Evolutionary conservation across 164 flowering plant species (phyloP).

Genomic region (Sextonia rubra): DNA sequence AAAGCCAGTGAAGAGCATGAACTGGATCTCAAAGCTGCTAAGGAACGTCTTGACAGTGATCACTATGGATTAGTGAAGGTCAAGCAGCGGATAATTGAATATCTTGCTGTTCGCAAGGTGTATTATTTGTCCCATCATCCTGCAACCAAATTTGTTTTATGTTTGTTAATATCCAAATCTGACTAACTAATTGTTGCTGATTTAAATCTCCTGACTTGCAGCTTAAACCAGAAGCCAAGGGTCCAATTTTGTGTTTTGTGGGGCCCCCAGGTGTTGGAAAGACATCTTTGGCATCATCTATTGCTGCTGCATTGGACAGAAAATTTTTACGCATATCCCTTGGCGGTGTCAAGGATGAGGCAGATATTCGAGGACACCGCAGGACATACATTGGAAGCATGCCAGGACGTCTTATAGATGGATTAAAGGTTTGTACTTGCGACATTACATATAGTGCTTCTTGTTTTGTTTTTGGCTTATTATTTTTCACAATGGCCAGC

Average conservation of each 20-base stretch:
- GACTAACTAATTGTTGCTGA: constrained; percentile 1
- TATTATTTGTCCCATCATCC: background rate
- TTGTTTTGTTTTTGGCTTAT: no score
- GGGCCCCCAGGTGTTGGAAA: constrained; percentile 99
- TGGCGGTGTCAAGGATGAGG: constrained; percentile 99
- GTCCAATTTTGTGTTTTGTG: constrained; percentile 96
- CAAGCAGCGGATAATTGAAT: constrained; percentile 96
- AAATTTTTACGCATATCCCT: constrained; percentile 94
- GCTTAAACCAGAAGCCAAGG: constrained; percentile 99
- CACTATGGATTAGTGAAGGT: constrained; percentile 94
- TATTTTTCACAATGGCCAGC: background rate
- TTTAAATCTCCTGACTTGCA: constrained; percentile 29
- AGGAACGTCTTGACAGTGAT: constrained; percentile 87
- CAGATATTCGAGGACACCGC: constrained; percentile 98
- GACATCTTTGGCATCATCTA: constrained; percentile 96
- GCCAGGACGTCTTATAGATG: constrained; percentile 99
- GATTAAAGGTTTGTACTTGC: constrained; percentile 66
- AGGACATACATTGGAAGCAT: constrained; percentile 99
- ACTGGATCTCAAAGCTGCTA: constrained; percentile 81
- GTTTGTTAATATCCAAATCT: background rate
- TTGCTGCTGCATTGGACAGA: constrained; percentile 94
- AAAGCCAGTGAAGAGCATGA: constrained; percentile 80
- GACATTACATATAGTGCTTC: background rate
- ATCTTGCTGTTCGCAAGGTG: constrained; percentile 99
- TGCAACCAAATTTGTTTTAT: no score